Conservation (phyloP, 169 alveolate species). For the Sarcocystis neurona region DNA sequence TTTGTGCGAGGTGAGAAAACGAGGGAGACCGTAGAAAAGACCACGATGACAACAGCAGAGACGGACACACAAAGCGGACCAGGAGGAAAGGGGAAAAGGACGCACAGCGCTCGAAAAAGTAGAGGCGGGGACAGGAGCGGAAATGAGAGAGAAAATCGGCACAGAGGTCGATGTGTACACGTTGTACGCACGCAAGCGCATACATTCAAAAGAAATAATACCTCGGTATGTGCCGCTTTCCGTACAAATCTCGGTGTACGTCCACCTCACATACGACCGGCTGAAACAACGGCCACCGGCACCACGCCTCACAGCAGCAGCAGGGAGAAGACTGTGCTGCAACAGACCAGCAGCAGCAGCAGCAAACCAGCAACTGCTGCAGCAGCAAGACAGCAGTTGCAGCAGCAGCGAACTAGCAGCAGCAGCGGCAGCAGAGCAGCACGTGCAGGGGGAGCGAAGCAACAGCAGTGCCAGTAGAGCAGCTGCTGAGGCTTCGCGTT, state of each 20-base stretch:
- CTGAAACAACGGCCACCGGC: too few relatives aligned
- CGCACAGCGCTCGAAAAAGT: not conserved
- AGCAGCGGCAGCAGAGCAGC: not conserved
- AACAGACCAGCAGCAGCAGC: slow-evolving; percentile 44
- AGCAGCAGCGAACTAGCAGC: not conserved
- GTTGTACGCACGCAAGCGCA: too few relatives aligned
- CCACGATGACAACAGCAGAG: not conserved
- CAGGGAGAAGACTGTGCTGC: too few relatives aligned
- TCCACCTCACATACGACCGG: too few relatives aligned
- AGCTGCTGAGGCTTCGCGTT: slow-evolving; percentile 1
- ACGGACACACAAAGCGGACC: not conserved
- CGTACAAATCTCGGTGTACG: too few relatives aligned
- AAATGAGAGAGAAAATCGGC: not conserved
- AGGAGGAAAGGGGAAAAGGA: not conserved
- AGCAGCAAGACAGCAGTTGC: slow-evolving; percentile 31
- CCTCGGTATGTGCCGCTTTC: too few relatives aligned
- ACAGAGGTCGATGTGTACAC: not conserved
- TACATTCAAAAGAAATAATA: too few relatives aligned
- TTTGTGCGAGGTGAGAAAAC: not conserved
- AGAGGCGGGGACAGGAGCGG: not conserved
- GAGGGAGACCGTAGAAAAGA: not conserved
- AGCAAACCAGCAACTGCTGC: not conserved
- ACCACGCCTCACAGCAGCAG: too few relatives aligned
- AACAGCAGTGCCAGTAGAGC: slow-evolving; percentile 3
- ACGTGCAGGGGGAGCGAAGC: not conserved